phyloP scores from a whole-genome alignment of 148 eudicot species.

The Nepenthes gracilis region DNA sequence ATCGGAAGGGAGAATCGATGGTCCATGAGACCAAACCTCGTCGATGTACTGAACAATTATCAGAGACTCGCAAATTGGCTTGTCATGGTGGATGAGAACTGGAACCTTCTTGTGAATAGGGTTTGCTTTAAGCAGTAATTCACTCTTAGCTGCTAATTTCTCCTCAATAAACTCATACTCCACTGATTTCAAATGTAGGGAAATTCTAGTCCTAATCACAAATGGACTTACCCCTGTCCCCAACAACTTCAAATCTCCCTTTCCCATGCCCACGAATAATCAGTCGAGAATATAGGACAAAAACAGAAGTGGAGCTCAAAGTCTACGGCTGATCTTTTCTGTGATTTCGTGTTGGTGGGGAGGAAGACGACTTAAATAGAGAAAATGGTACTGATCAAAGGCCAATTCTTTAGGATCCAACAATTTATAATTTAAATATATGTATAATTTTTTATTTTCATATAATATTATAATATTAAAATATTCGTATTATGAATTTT shows the following conservation, averaged over 20 bases:
- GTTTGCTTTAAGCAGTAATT: constrained; percentile 50
- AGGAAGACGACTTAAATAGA: too few species aligned
- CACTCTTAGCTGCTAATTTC: constrained; percentile 28
- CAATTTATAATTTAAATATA: too few species aligned
- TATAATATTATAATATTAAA: too few species aligned
- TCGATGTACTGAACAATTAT: constrained; percentile 59
- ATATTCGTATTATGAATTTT: too few species aligned
- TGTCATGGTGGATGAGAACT: constrained; percentile 41
- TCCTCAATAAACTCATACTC: constrained; percentile 32
- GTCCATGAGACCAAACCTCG: constrained; percentile 17
- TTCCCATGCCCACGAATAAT: not conserved
- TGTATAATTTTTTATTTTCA: too few species aligned
- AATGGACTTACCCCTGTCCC: constrained; percentile 41
- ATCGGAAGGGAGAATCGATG: constrained; percentile 42
- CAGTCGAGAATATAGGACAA: too few species aligned
- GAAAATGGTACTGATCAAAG: too few species aligned
- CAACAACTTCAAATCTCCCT: constrained; percentile 30
- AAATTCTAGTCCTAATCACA: constrained; percentile 29
- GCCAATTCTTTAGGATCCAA: too few species aligned
- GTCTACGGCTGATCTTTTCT: too few species aligned
- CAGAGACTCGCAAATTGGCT: constrained; percentile 49
- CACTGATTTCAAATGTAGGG: constrained; percentile 31
- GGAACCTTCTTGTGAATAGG: constrained; percentile 66
- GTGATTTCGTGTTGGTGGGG: too few species aligned
- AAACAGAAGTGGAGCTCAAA: too few species aligned